These are phyloP conservation scores for Lactarius akahatsu DNA, from an alignment of 768 basidiomycete species.

Conservation along the genomic window DNA sequence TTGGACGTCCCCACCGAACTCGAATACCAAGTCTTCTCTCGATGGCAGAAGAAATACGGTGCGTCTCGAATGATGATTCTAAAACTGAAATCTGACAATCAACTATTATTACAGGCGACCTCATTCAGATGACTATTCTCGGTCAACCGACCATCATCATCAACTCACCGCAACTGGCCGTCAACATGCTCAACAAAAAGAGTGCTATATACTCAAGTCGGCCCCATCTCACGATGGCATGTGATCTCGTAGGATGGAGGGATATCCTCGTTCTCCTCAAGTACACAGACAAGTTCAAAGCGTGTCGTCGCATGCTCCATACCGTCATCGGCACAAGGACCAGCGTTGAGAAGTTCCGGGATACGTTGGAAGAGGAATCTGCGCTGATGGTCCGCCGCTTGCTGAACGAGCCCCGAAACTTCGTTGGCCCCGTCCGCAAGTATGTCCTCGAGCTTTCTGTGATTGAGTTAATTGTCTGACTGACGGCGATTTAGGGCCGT, in stretches of 20 bases:
- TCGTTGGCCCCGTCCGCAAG: slow-evolving; percentile 29
- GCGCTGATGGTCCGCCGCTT: slow-evolving; percentile 20
- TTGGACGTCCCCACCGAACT: slow-evolving; percentile 25
- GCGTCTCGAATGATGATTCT: background rate
- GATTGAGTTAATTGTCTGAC: background rate
- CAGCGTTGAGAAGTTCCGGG: slow-evolving; percentile 26
- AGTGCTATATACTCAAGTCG: slow-evolving; percentile 32
- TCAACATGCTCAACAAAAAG: slow-evolving; percentile 33
- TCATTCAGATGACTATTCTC: slow-evolving; percentile 31
- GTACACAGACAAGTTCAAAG: slow-evolving; percentile 30
- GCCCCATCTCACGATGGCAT: slow-evolving; percentile 29
- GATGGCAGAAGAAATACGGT: slow-evolving; percentile 29
- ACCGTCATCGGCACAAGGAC: slow-evolving; percentile 25
- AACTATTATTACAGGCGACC: slow-evolving; percentile 26
- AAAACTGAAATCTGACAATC: no score
- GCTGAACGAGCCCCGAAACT: slow-evolving; percentile 24
- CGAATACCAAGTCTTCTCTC: slow-evolving; percentile 25
- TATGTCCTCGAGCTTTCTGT: slow-evolving; percentile 7
- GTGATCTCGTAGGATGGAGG: slow-evolving; percentile 30
- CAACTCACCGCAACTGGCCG: slow-evolving; percentile 29
- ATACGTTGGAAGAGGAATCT: slow-evolving; percentile 27
- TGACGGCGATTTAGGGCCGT: slow-evolving; percentile 21
- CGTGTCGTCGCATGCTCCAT: slow-evolving; percentile 29
- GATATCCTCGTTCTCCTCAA: slow-evolving; percentile 29
- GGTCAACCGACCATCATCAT: slow-evolving; percentile 32